Percentiles rank a stretch among this genome's conserved stretches.
These are phyloP conservation scores for Simplicillium aogashimaense DNA, from an alignment of 2,329 filamentous ascomycete genomes.

Conservation along the genomic window DNA sequence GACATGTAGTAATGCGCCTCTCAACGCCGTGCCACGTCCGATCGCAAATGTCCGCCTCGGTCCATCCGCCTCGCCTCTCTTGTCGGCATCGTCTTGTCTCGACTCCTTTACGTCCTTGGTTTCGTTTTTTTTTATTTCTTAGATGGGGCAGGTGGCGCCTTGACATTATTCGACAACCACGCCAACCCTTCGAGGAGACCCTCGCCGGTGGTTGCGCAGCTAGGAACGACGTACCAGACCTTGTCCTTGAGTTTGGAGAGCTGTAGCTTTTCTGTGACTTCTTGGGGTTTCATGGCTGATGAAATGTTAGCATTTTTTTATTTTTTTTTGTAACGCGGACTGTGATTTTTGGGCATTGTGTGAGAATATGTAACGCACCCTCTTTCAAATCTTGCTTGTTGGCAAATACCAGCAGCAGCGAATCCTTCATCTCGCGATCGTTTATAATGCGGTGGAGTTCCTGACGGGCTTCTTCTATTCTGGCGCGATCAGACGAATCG, in stretches of 20 bases:
- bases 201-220: constrained; percentile 72
- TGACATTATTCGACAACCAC: constrained; percentile 80
- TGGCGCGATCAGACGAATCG: constrained; percentile 83
- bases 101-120: too few species aligned
- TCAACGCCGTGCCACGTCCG: neutral
- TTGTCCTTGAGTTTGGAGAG: constrained; percentile 71
- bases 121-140: constrained; percentile 35
- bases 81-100: too few species aligned
- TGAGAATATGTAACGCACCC: constrained; percentile 36
- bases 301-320: constrained; percentile 1
- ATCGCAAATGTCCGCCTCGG: too few species aligned
- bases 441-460: constrained; percentile 97
- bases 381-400: constrained; percentile 96
- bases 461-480: constrained; percentile 86
- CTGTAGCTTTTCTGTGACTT: constrained; percentile 69
- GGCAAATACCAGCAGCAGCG: constrained; percentile 86
- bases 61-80: too few species aligned
- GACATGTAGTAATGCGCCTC: neutral
- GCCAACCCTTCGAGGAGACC: constrained; percentile 73
- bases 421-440: constrained; percentile 96
- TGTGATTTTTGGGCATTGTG: too few species aligned
- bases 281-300: constrained; percentile 71
- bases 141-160: constrained; percentile 45
- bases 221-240: constrained; percentile 77
- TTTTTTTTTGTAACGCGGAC: neutral